phyloP scores from a whole-genome alignment of 768 basidiomycete species.

The Galerina sulciceps region DNA sequence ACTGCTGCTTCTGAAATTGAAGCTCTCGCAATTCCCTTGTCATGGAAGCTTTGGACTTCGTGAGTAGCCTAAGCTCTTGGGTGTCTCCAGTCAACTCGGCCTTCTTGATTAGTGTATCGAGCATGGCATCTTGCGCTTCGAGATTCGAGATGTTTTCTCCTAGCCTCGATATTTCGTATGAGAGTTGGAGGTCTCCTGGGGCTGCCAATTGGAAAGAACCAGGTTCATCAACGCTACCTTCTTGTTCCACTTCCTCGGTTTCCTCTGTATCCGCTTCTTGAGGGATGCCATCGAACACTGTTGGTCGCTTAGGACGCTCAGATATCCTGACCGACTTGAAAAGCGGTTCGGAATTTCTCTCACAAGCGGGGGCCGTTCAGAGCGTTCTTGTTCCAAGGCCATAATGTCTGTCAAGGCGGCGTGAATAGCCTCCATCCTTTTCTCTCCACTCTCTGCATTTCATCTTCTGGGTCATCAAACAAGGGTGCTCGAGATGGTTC shows the following conservation, averaged over 20 bases:
- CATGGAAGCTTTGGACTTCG: conserved; percentile 81
- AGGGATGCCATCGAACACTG: conserved; percentile 16
- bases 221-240: conserved; percentile 33
- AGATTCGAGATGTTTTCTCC: conserved; percentile 75
- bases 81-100: conserved; percentile 93
- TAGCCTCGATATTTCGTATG: conserved; percentile 83
- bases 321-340: conserved; percentile 26
- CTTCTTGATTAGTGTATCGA: conserved; percentile 89
- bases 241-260: conserved; percentile 19
- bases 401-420: conserved; percentile 97
- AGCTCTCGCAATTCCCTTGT: conserved; percentile 82
- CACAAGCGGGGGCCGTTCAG: conserved; percentile 15
- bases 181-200: conserved; percentile 88
- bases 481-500: conserved; percentile 72
- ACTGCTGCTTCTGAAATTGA: conserved; percentile 89
- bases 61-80: conserved; percentile 82
- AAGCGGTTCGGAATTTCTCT: conserved; percentile 26
- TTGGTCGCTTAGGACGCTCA: conserved; percentile 17
- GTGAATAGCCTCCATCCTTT: conserved; percentile 94
- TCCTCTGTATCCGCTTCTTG: conserved; percentile 20
- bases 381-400: conserved; percentile 66
- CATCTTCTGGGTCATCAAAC: conserved; percentile 82
- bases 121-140: conserved; percentile 79
- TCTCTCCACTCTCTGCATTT: conserved; percentile 66
- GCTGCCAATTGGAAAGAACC: conserved; percentile 76